Conservation (phyloP, 108 stramenopile genomes). For the Skeletonema tropicum region DNA sequence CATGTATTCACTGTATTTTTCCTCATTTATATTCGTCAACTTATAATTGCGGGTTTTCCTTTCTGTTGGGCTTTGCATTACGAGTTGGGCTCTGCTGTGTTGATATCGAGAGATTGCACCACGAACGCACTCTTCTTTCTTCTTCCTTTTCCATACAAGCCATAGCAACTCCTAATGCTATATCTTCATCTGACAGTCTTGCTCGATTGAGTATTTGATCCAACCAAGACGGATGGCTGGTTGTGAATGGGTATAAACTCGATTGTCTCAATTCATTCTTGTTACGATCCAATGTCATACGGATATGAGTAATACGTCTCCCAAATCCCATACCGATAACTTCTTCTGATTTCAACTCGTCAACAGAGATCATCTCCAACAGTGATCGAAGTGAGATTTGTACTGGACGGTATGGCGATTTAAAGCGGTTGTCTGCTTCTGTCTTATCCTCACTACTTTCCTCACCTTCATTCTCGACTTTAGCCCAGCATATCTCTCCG, state of each 20-base stretch:
- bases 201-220: constrained; percentile 34
- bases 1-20: too few relatives aligned
- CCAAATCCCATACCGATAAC: constrained; percentile 47
- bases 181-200: constrained; percentile 33
- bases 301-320: constrained; percentile 14
- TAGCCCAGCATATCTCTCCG: constrained; percentile 46
- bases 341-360: constrained; percentile 23
- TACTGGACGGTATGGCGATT: constrained; percentile 37
- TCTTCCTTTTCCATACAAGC: constrained; percentile 46
- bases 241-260: constrained; percentile 19
- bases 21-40: too few relatives aligned
- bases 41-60: too few relatives aligned
- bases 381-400: constrained; percentile 43
- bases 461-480: background rate
- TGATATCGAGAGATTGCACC: constrained; percentile 10
- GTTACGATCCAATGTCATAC: constrained; percentile 14
- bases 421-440: background rate
- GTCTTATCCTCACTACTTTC: background rate
- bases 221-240: constrained; percentile 32
- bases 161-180: constrained; percentile 29
- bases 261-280: background rate
- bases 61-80: too few relatives aligned
- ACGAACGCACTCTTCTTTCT: constrained; percentile 28
- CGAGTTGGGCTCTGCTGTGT: background rate
- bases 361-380: constrained; percentile 41